These are phyloP conservation scores for Metschnikowia lunata DNA, from an alignment of 805 yeast species.

Conservation along the genomic window DNA sequence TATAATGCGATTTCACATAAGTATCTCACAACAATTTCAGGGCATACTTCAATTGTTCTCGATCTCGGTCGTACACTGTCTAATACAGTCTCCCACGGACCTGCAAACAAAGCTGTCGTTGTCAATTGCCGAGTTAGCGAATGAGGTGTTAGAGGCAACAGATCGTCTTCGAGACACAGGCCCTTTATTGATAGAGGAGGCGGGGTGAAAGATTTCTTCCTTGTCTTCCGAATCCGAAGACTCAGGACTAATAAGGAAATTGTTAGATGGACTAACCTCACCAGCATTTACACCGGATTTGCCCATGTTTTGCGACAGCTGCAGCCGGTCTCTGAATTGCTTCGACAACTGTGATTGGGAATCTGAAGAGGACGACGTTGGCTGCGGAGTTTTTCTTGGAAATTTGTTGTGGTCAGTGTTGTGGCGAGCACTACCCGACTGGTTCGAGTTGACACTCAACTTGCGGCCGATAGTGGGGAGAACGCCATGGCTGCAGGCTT, in stretches of 20 bases:
- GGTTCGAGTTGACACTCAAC: conserved; percentile 16
- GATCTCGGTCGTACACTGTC: conserved; percentile 37
- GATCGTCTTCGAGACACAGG: conserved; percentile 14
- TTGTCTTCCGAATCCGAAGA: conserved; percentile 22
- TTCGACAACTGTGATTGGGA: conserved; percentile 23
- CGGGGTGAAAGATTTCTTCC: conserved; percentile 8
- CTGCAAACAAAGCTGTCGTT: conserved; percentile 35
- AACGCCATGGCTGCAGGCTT: conserved; percentile 32
- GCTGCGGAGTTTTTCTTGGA: conserved; percentile 10
- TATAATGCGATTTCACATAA: no score
- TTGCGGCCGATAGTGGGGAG: conserved; percentile 26
- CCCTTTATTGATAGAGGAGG: conserved; percentile 4
- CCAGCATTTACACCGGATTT: neutral
- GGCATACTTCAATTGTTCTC: conserved; percentile 18
- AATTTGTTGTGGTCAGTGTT: conserved; percentile 9
- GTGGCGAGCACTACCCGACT: conserved; percentile 8
- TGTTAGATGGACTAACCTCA: conserved; percentile 6
- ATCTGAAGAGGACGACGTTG: conserved; percentile 1
- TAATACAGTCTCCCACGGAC: conserved; percentile 38
- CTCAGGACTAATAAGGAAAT: conserved; percentile 25
- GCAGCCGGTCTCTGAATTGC: conserved; percentile 16
- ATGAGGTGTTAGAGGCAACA: conserved; percentile 11
- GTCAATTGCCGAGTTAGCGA: conserved; percentile 17
- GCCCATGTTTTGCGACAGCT: neutral
- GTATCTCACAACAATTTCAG: no score